Evolutionary conservation across 2,329 filamentous ascomycete species (phyloP).

Genomic region (Cordyceps farinosa): DNA sequence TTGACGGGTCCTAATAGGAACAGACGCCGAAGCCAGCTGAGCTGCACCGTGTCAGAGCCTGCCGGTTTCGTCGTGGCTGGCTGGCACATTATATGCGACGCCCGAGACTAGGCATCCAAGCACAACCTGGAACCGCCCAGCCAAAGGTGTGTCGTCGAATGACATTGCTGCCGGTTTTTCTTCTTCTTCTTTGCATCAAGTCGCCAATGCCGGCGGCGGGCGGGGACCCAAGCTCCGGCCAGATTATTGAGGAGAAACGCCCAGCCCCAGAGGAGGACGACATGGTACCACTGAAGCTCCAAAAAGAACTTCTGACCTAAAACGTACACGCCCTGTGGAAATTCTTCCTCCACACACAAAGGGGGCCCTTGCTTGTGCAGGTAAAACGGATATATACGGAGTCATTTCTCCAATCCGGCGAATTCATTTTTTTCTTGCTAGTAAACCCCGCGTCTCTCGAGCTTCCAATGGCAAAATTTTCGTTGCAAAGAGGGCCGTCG

Average conservation of each 20-base stretch:
- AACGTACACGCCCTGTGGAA: constrained; percentile 11
- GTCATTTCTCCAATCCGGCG: not conserved
- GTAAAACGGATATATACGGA: constrained; percentile 9
- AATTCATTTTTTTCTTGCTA: not conserved
- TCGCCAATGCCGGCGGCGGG: not conserved
- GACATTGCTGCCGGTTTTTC: not conserved
- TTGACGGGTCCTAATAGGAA: not conserved
- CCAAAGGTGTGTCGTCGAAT: not conserved
- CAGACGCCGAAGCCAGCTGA: not conserved
- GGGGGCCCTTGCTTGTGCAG: not conserved
- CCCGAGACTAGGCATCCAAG: not conserved
- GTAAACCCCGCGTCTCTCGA: not conserved
- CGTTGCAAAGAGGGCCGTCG: not conserved
- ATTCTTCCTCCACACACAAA: constrained; percentile 7
- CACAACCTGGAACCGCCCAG: not conserved
- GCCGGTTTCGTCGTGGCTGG: not conserved
- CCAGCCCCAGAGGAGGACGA: not conserved
- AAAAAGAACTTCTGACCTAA: not conserved
- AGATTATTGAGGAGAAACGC: not conserved
- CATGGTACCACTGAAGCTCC: not conserved
- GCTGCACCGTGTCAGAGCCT: not conserved
- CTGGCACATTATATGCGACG: no score
- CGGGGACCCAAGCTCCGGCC: not conserved
- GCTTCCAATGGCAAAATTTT: not conserved
- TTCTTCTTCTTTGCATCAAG: not conserved